These are phyloP conservation scores for Haematococcus lacustris DNA, from an alignment of 139 green algal species.

Conservation along the genomic window DNA sequence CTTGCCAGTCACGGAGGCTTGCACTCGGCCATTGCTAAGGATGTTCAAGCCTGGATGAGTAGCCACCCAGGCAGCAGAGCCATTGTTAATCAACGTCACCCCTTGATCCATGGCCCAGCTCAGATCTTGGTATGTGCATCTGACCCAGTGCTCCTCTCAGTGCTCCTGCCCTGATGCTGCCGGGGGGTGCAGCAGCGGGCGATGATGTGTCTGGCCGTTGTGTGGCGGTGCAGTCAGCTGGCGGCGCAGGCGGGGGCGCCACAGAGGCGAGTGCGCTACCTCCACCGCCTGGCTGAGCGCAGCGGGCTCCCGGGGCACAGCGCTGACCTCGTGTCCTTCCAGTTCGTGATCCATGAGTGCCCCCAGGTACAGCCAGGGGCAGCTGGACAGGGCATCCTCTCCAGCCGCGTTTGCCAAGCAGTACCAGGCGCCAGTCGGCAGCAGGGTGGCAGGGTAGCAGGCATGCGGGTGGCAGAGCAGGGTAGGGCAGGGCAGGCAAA, in stretches of 20 bases:
- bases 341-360: slow-evolving; percentile 80
- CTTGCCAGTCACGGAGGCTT: background rate
- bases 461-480: no score
- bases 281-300: slow-evolving; percentile 61
- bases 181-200: background rate
- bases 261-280: slow-evolving; percentile 46
- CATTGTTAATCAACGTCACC: no score
- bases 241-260: background rate
- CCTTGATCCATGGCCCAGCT: background rate
- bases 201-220: background rate
- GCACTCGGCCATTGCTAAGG: no score
- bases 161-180: background rate
- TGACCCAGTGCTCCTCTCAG: background rate
- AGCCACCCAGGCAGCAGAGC: no score
- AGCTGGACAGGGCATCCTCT: no score
- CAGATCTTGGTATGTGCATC: background rate
- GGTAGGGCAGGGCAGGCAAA: no score
- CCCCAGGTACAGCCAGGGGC: no score
- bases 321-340: slow-evolving; percentile 66
- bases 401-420: no score
- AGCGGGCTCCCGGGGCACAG: slow-evolving; percentile 44
- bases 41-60: no score
- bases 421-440: no score
- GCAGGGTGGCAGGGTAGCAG: no score
- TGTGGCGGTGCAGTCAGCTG: background rate